A percentile compares a stretch with the other conserved stretches of the same genome.
phyloP scores from a whole-genome alignment of 1,284 basidiomycete genomes.

The Papiliotrema laurentii region DNA sequence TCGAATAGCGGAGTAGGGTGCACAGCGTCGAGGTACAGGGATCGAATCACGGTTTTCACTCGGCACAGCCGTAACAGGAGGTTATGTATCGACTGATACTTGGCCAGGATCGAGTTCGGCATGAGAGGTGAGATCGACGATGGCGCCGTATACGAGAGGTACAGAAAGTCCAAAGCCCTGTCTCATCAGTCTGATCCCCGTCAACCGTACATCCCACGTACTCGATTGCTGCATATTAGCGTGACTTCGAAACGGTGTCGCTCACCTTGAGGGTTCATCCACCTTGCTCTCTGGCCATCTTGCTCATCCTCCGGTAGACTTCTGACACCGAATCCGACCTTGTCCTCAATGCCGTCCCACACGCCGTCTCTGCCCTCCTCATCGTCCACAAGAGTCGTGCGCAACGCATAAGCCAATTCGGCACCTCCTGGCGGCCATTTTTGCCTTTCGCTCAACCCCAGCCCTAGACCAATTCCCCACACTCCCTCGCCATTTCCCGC shows the following conservation, averaged over 20 bases:
- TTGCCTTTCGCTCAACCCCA: slow-evolving; percentile 61
- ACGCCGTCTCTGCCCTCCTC: slow-evolving; percentile 6
- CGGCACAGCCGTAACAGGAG: slow-evolving; percentile 70
- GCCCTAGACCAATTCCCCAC: slow-evolving; percentile 62
- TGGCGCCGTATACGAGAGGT: slow-evolving; percentile 78
- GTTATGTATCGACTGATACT: slow-evolving; percentile 75
- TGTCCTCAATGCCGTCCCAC: slow-evolving; percentile 63
- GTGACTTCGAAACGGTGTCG: slow-evolving; percentile 52
- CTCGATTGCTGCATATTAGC: slow-evolving; percentile 9
- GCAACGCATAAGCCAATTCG: slow-evolving; percentile 71
- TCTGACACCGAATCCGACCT: slow-evolving; percentile 74
- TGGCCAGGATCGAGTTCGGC: slow-evolving; percentile 63
- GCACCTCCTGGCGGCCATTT: slow-evolving; percentile 80
- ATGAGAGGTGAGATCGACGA: slow-evolving; percentile 65
- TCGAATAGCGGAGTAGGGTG: slow-evolving; percentile 15
- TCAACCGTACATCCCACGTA: background rate
- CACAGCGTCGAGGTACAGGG: slow-evolving; percentile 55
- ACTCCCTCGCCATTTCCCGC: slow-evolving; percentile 16
- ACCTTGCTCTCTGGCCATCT: slow-evolving; percentile 57
- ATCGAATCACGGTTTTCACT: slow-evolving; percentile 66
- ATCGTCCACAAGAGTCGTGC: slow-evolving; percentile 47
- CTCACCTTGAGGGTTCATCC: slow-evolving; percentile 67
- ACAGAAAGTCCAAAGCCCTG: slow-evolving; percentile 79
- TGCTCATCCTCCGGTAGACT: slow-evolving; percentile 58
- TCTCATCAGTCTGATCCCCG: background rate